These are phyloP conservation scores for Neurospora sp. DNA, from an alignment of 495 filamentous ascomycete genomes.

Conservation along the genomic window DNA sequence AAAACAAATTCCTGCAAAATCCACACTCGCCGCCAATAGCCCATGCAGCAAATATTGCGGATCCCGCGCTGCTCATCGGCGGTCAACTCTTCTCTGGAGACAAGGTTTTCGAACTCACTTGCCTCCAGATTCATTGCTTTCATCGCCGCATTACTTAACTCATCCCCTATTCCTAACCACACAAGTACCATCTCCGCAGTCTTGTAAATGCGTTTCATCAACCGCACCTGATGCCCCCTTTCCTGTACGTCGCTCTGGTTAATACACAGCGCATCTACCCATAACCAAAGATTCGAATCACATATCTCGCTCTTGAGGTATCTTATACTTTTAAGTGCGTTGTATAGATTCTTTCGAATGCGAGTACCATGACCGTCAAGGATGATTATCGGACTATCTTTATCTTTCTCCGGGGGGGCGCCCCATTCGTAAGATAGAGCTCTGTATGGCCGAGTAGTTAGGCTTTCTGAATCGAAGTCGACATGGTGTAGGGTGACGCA, in stretches of 20 bases:
- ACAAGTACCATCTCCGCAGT: not conserved
- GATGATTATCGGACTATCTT: not conserved
- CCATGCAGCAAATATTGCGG: fast-evolving
- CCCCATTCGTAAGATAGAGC: not conserved
- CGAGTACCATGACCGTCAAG: not conserved
- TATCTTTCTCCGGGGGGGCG: no score
- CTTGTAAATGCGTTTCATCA: not conserved
- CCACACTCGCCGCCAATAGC: not conserved
- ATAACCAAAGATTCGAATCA: not conserved
- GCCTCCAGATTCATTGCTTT: not conserved
- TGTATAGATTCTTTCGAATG: not conserved
- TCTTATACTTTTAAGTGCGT: not conserved
- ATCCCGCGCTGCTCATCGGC: not conserved
- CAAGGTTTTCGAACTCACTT: fast-evolving
- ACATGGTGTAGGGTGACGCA: not conserved
- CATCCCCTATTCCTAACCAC: not conserved
- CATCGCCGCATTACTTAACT: not conserved
- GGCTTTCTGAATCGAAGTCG: not conserved
- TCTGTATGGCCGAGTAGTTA: not conserved
- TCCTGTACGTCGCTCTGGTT: conserved; percentile 1
- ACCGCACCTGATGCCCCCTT: not conserved
- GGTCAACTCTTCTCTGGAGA: not conserved
- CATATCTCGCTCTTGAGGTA: no score
- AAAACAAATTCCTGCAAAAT: not conserved
- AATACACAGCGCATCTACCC: not conserved